These are phyloP conservation scores for Cryptococcus maquisensis DNA, from an alignment of 1,284 basidiomycete species.

Conservation along the genomic window DNA sequence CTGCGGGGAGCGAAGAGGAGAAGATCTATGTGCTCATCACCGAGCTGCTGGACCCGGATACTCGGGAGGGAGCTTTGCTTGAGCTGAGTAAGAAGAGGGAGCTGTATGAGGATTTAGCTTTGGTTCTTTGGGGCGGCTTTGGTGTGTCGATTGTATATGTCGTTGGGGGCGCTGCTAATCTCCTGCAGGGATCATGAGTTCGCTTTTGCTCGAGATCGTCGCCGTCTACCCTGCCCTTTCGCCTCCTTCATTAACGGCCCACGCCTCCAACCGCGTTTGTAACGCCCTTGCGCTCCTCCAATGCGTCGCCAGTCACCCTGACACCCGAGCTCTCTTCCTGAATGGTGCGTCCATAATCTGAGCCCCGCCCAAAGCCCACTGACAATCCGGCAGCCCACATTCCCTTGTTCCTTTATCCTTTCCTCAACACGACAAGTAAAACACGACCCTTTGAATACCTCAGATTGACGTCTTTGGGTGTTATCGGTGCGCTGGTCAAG, in stretches of 20 bases:
- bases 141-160: conserved; percentile 57
- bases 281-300: conserved; percentile 96
- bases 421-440: conserved; percentile 98
- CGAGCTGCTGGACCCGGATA: conserved; percentile 53
- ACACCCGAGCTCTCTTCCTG: conserved; percentile 86
- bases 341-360: conserved; percentile 59
- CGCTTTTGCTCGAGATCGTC: conserved; percentile 94
- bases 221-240: conserved; percentile 95
- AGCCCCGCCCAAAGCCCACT: background rate
- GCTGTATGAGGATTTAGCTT: conserved; percentile 96
- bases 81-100: conserved; percentile 99
- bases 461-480: conserved; percentile 92
- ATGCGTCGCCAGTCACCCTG: conserved; percentile 93
- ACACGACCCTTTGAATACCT: conserved; percentile 99
- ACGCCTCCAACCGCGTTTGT: conserved; percentile 98
- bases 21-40: conserved; percentile 55
- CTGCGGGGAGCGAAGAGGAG: conserved; percentile 50
- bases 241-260: conserved; percentile 93
- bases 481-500: conserved; percentile 98
- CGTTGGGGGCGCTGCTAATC: background rate
- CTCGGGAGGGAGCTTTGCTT: conserved; percentile 80
- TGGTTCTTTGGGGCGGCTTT: conserved; percentile 98
- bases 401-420: conserved; percentile 97
- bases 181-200: conserved; percentile 88
- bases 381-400: conserved; percentile 70